A percentile compares a stretch with the other conserved stretches of the same genome.
Conservation (phyloP, 495 filamentous ascomycete genomes). For the Penicillium alfredii region DNA sequence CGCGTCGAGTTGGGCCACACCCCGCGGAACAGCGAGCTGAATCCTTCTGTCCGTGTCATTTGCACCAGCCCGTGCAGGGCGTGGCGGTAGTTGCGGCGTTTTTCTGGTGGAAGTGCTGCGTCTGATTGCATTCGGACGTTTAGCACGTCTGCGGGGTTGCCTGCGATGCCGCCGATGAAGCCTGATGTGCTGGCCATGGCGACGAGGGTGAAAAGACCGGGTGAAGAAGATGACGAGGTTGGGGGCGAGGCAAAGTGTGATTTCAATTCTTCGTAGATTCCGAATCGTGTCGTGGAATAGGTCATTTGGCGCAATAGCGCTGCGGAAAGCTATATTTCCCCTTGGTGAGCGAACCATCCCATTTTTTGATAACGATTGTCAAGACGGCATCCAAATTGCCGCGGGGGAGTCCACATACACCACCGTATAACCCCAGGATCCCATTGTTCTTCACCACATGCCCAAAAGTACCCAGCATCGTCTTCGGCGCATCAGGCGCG, state of each 20-base stretch:
- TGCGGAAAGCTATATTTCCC: constrained; percentile 63
- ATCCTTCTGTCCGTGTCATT: constrained; percentile 77
- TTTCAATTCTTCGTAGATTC: constrained; percentile 92
- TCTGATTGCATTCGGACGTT: constrained; percentile 99
- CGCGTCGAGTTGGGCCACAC: constrained; percentile 87
- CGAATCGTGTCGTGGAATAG: constrained; percentile 89
- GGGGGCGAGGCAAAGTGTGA: constrained; percentile 45
- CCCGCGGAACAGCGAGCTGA: constrained; percentile 70
- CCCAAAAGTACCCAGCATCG: constrained; percentile 74
- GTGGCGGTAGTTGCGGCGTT: constrained; percentile 83
- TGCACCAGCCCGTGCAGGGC: constrained; percentile 80
- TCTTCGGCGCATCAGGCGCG: constrained; percentile 55
- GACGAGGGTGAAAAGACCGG: constrained; percentile 66
- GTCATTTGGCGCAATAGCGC: constrained; percentile 86
- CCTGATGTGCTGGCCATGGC: constrained; percentile 77
- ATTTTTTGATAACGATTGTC: not conserved
- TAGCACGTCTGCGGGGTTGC: constrained; percentile 90
- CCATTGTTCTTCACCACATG: constrained; percentile 67
- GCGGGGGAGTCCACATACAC: constrained; percentile 48
- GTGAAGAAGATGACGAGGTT: constrained; percentile 31
- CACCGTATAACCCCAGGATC: constrained; percentile 71
- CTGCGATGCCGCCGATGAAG: constrained; percentile 81
- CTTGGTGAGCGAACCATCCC: constrained; percentile 10
- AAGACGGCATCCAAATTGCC: too few species aligned
- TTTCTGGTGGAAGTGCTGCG: constrained; percentile 62